phyloP scores from a whole-genome alignment of 2,329 filamentous ascomycete species.

The Beauveria bassiana region DNA sequence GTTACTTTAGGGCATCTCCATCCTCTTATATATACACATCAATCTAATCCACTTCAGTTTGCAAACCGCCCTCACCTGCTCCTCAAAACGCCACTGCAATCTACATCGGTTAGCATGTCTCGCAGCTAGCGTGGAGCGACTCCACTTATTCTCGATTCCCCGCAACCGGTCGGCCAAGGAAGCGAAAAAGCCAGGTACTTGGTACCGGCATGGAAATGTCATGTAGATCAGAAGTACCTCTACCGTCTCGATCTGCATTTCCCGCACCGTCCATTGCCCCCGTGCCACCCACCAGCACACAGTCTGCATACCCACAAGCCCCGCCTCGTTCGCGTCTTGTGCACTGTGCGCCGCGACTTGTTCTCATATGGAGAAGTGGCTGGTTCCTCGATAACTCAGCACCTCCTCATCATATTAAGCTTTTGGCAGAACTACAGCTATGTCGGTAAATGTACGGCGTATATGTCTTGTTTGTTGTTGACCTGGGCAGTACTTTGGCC shows the following conservation, averaged over 20 bases:
- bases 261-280: slow-evolving; percentile 1
- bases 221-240: background rate
- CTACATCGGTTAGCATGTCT: background rate
- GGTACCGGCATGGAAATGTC: background rate
- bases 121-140: background rate
- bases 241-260: slow-evolving; percentile 8
- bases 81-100: background rate
- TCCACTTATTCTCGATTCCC: slow-evolving; percentile 4
- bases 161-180: background rate
- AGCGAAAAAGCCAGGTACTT: background rate
- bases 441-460: slow-evolving; percentile 5
- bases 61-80: background rate
- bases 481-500: background rate
- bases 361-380: background rate
- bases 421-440: background rate
- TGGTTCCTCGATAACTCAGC: slow-evolving; percentile 1
- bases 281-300: background rate
- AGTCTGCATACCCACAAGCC: background rate
- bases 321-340: background rate
- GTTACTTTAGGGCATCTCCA: too few relatives aligned
- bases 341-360: slow-evolving; percentile 6
- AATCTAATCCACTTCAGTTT: background rate
- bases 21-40: too few relatives aligned
- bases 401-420: background rate
- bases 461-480: background rate